Base-by-base conservation (phyloP, 257 asterid species). In the Ocimum tenuiflorum region DNA sequence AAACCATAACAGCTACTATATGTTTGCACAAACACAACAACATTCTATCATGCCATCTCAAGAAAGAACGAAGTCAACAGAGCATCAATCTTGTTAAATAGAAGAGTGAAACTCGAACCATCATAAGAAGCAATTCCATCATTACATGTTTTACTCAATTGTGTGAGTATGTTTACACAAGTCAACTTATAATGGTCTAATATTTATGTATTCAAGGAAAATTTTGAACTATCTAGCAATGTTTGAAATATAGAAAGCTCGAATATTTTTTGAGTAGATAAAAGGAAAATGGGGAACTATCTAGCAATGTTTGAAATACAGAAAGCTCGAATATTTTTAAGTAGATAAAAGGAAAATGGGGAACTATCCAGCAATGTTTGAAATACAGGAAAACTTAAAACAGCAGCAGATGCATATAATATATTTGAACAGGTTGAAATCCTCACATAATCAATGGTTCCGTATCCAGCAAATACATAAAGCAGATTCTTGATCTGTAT, bases 401-500 rank as follows among this genome's bases (percentile, higher is more conserved):
- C 22, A 68, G 50, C 59, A 38, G 57, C 27, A 6, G 24, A 53
- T 58, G 24, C 23, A 39, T 11, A 55, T 57, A 23, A 56, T 36
- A 17, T 43, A 23, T 13, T 38, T 47, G 24, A 57, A 41, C 11
- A 45, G 51, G 62, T 31, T 3, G 27, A 65, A 50, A 49, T 42
- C 43, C 87, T 74, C 69, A 89, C 98, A 73, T 76, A 79, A 73
- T 91, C 95, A 71, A 91, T 87, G 74, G 96, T 91, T 67, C 98
- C 98, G 73, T 91, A 91, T 61, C 98, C 98, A 74, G 96, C 96
- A 79, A 91, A 91, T 22, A 91, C 98, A 63, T 43, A 91, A 50
- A 91, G 92, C 65, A 79, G 95, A 81, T 91, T 73, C 68, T 81
- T 79, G 76, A 91, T 84, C 77, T 91, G 98, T 58, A 91, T 64